These are phyloP conservation scores for Stropharia rugosoannulata DNA, from an alignment of 768 basidiomycete species.

Conservation along the genomic window DNA sequence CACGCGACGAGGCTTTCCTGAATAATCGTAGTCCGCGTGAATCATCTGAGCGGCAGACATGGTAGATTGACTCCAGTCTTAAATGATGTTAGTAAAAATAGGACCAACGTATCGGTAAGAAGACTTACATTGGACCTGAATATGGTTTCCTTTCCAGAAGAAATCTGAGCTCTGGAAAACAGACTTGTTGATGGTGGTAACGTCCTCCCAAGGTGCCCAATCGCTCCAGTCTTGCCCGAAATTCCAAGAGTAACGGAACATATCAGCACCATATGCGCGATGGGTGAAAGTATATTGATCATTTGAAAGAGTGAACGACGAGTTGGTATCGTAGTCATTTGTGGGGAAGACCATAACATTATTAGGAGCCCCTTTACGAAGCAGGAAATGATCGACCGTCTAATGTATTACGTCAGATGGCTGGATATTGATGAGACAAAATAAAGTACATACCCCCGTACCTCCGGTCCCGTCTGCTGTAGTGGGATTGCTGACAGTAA, in stretches of 20 bases:
- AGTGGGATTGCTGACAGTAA: conserved; percentile 58
- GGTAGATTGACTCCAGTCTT: conserved; percentile 78
- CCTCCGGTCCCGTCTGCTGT: conserved; percentile 33
- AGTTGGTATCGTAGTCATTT: conserved; percentile 68
- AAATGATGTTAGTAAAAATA: not conserved
- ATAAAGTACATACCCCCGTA: conserved; percentile 52
- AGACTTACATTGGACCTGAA: conserved; percentile 83
- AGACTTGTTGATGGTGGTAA: conserved; percentile 58
- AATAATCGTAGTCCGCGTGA: conserved; percentile 73
- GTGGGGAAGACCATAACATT: conserved; percentile 90
- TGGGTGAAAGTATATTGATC: conserved; percentile 79
- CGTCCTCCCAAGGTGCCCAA: conserved; percentile 80
- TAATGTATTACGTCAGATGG: conserved; percentile 24
- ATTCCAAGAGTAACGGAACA: conserved; percentile 84
- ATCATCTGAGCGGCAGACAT: conserved; percentile 64
- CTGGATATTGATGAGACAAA: not conserved
- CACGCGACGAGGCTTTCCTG: conserved; percentile 62
- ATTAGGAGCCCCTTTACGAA: conserved; percentile 73
- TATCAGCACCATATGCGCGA: conserved; percentile 82
- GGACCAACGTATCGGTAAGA: not conserved
- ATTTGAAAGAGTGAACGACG: conserved; percentile 53
- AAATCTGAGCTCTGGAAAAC: conserved; percentile 48
- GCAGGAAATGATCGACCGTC: conserved; percentile 72
- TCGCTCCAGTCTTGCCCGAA: conserved; percentile 83
- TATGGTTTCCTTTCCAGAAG: conserved; percentile 84